Conservation (phyloP, 192 early-diverging fungal genomes). For the Funneliformis mosseae region DNA sequence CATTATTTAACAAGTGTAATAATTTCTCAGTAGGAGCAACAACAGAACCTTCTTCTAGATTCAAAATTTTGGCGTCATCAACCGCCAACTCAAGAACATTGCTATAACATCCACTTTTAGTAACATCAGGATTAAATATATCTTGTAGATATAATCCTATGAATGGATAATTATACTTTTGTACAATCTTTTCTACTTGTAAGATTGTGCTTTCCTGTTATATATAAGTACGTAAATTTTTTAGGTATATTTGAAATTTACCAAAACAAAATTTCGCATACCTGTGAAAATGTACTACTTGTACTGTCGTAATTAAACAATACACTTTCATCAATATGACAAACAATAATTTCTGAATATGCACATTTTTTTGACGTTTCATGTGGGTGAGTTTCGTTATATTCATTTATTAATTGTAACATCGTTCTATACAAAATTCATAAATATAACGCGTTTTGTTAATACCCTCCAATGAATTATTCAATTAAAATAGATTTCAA, state of each 20-base stretch:
- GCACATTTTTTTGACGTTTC: constrained; percentile 60
- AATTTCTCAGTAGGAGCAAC: constrained; percentile 48
- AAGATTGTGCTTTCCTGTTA: constrained; percentile 40
- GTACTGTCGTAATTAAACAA: constrained; percentile 46
- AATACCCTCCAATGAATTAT: not conserved
- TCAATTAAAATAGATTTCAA: not conserved
- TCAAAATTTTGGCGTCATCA: constrained; percentile 15
- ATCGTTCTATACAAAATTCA: constrained; percentile 51
- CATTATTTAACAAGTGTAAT: constrained; percentile 51
- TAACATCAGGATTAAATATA: constrained; percentile 57
- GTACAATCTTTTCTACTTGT: constrained; percentile 46
- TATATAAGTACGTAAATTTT: not conserved
- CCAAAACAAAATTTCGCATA: not conserved
- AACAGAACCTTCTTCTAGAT: not conserved
- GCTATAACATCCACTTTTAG: constrained; percentile 41
- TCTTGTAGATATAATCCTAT: constrained; percentile 63
- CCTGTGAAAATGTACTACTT: not conserved
- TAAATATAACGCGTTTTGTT: not conserved
- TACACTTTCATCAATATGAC: constrained; percentile 77
- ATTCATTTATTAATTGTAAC: constrained; percentile 64
- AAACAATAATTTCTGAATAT: constrained; percentile 66
- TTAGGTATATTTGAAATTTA: not conserved
- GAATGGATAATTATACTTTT: constrained; percentile 45
- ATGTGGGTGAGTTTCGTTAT: constrained; percentile 55
- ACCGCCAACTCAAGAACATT: constrained; percentile 37